phyloP scores from a whole-genome alignment of 768 basidiomycete genomes.

The Tricholoma flavovirens region DNA sequence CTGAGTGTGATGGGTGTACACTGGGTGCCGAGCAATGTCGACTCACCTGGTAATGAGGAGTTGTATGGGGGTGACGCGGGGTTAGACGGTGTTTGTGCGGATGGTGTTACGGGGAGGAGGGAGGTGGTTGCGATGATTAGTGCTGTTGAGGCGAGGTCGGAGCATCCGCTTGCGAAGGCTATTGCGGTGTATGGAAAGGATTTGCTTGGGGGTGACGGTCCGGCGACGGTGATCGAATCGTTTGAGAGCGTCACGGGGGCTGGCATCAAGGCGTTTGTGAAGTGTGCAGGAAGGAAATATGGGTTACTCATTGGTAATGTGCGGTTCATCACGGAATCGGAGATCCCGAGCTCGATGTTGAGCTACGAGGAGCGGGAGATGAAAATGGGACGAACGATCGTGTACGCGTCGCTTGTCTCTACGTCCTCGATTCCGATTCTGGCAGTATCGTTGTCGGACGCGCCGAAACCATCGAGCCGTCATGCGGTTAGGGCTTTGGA shows the following conservation, averaged over 20 bases:
- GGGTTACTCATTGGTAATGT: constrained; percentile 73
- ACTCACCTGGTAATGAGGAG: constrained; percentile 26
- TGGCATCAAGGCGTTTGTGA: constrained; percentile 72
- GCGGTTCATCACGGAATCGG: constrained; percentile 57
- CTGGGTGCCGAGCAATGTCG: constrained; percentile 52
- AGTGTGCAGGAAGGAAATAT: constrained; percentile 45
- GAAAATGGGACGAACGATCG: constrained; percentile 71
- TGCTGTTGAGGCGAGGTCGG: constrained; percentile 85
- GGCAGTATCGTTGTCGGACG: constrained; percentile 82
- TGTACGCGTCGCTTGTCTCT: constrained; percentile 70
- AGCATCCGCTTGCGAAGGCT: constrained; percentile 95
- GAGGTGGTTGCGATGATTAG: constrained; percentile 76
- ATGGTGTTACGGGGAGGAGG: constrained; percentile 54
- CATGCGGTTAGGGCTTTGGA: constrained; percentile 78
- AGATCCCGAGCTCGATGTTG: constrained; percentile 54
- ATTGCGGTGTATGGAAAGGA: constrained; percentile 80
- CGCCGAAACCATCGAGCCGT: constrained; percentile 78
- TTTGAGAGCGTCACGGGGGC: constrained; percentile 91
- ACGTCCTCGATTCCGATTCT: constrained; percentile 56
- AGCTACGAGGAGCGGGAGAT: constrained; percentile 70
- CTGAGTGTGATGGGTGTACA: constrained; percentile 69
- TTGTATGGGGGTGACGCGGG: constrained; percentile 38
- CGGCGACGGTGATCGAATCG: constrained; percentile 52
- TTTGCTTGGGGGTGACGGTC: constrained; percentile 39
- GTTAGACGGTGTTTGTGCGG: constrained; percentile 46